A percentile compares a stretch with the other conserved stretches of the same genome.
Evolutionary conservation across 2,329 filamentous ascomycete genomes (phyloP).

Genomic region (Cercospora sp.): DNA sequence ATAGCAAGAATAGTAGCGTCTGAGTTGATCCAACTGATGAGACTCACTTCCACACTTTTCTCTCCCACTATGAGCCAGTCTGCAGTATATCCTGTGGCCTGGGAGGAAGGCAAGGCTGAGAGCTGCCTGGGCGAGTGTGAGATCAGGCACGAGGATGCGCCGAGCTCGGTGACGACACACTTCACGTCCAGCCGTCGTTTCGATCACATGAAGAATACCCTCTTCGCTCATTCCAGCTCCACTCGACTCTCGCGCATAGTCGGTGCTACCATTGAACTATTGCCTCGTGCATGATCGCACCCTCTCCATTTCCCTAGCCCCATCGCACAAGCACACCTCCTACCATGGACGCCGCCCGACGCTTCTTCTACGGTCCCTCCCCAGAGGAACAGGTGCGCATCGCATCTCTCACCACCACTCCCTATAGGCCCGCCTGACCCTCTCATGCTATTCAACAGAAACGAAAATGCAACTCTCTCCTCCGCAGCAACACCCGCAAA

Average conservation of each 20-base stretch:
- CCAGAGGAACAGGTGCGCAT: constrained; percentile 62
- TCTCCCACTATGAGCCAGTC: not conserved
- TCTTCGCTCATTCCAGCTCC: not conserved
- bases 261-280: not conserved
- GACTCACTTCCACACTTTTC: not conserved
- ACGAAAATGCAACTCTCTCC: constrained; percentile 89
- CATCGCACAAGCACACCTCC: not conserved
- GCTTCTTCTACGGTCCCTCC: constrained; percentile 87
- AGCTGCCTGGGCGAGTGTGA: not conserved
- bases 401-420: too few species aligned
- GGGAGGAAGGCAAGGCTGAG: not conserved
- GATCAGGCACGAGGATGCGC: not conserved
- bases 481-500: constrained; percentile 87
- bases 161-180: constrained; percentile 4
- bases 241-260: not conserved
- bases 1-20: not conserved
- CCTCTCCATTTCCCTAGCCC: not conserved
- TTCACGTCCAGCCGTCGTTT: not conserved
- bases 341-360: constrained; percentile 79
- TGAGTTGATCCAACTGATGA: too few species aligned
- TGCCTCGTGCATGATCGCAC: not conserved
- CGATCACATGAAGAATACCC: not conserved
- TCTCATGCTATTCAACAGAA: constrained; percentile 60
- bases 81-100: not conserved
- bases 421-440: too few species aligned